A percentile compares a stretch with the other conserved stretches of the same genome.
These are phyloP conservation scores for Candida sp. DNA, from an alignment of 1,139 yeast species.

Conservation along the genomic window DNA sequence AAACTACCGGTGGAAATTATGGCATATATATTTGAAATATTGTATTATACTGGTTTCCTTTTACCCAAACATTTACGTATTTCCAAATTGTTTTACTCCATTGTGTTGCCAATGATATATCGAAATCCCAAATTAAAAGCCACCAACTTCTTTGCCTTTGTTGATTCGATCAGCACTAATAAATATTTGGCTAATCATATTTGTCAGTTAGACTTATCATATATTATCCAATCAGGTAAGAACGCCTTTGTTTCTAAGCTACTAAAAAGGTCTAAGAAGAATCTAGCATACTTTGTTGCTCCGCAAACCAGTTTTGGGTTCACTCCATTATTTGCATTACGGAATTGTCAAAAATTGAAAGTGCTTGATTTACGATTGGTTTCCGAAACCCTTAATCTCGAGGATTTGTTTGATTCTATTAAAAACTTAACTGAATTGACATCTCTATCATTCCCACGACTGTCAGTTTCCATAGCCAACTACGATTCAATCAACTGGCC, in stretches of 20 bases:
- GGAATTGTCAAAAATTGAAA: slow-evolving; percentile 61
- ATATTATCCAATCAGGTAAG: slow-evolving; percentile 88
- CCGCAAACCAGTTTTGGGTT: slow-evolving; percentile 95
- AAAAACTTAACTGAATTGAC: slow-evolving; percentile 59
- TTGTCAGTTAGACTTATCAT: slow-evolving; percentile 61
- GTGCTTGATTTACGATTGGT: slow-evolving; percentile 82
- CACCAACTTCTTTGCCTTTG: slow-evolving; percentile 68
- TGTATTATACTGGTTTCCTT: slow-evolving; percentile 30
- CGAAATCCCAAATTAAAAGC: slow-evolving; percentile 59
- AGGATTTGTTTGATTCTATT: slow-evolving; percentile 75
- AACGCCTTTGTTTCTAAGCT: slow-evolving; percentile 86
- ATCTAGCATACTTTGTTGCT: slow-evolving; percentile 69
- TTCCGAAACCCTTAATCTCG: slow-evolving; percentile 83
- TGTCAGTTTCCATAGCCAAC: slow-evolving; percentile 74
- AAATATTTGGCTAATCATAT: slow-evolving; percentile 45
- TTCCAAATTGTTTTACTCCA: slow-evolving; percentile 55
- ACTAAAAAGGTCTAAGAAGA: slow-evolving; percentile 67
- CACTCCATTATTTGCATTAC: slow-evolving; percentile 78
- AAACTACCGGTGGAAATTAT: slow-evolving; percentile 61
- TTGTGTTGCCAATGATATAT: slow-evolving; percentile 64
- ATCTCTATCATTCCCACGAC: slow-evolving; percentile 82
- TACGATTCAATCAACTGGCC: slow-evolving; percentile 71
- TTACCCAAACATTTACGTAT: slow-evolving; percentile 57
- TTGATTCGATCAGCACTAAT: slow-evolving; percentile 56
- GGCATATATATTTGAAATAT: slow-evolving; percentile 43